Evolutionary conservation across 2,329 filamentous ascomycete species (phyloP).

Genomic region (Stachybotrys elegans): DNA sequence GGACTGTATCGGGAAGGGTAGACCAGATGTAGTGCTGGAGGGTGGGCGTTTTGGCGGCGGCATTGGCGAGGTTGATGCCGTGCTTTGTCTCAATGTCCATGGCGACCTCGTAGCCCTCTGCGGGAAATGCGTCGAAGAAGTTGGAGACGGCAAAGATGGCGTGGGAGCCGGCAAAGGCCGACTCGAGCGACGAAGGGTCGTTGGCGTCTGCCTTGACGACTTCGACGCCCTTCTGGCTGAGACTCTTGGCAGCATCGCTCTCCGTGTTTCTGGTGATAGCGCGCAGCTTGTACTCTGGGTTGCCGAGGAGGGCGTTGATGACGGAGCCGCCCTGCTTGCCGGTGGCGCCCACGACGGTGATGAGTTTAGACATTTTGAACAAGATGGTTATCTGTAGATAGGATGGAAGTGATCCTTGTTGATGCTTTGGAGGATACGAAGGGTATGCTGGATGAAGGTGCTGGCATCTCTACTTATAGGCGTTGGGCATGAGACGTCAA

Average conservation of each 20-base stretch:
- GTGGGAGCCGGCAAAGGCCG: constrained; percentile 26
- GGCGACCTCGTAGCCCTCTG: constrained; percentile 20
- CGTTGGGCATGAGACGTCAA: too few species aligned
- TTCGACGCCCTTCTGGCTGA: constrained; percentile 26
- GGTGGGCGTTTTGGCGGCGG: constrained; percentile 27
- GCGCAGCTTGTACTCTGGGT: constrained; percentile 29
- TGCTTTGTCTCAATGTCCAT: constrained; percentile 31
- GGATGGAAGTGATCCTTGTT: too few species aligned
- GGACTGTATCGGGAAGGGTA: constrained; percentile 31
- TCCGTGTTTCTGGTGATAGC: constrained; percentile 31
- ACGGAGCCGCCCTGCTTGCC: constrained; percentile 37
- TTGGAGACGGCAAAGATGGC: constrained; percentile 25
- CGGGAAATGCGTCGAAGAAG: constrained; percentile 30
- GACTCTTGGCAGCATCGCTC: constrained; percentile 21
- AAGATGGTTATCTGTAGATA: too few species aligned
- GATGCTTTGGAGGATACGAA: too few species aligned
- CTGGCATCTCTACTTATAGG: too few species aligned
- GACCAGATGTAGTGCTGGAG: constrained; percentile 42
- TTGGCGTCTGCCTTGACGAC: constrained; percentile 24
- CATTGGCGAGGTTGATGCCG: constrained; percentile 35
- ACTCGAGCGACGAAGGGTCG: constrained; percentile 22
- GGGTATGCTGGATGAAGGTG: too few species aligned
- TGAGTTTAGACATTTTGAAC: constrained; percentile 24
- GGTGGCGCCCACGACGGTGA: constrained; percentile 31
- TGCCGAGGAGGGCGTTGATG: constrained; percentile 28